Conservation (phyloP, 257 asterid species). For the Verbena officinalis region DNA sequence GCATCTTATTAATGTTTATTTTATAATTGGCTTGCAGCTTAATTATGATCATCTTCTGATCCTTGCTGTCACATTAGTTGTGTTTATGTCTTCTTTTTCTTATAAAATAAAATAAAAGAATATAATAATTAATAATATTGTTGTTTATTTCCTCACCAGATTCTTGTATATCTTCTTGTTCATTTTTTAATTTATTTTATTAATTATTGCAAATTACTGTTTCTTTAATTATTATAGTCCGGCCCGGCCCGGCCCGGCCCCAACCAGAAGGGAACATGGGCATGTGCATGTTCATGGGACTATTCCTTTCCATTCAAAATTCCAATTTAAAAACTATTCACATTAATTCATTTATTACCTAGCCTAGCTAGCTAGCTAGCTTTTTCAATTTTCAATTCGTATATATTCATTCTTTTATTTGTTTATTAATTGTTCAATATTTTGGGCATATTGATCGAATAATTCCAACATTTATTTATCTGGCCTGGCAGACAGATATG, state of each 20-base stretch:
- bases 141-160: conserved; percentile 31
- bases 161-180: conserved; percentile 52
- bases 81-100: conserved; percentile 38
- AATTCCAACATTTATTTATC: conserved; percentile 18
- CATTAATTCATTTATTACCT: conserved; percentile 29
- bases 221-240: conserved; percentile 43
- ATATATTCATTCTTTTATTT: background rate
- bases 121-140: background rate
- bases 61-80: conserved; percentile 52
- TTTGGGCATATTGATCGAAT: conserved; percentile 16
- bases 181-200: conserved; percentile 25
- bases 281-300: conserved; percentile 77
- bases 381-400: background rate
- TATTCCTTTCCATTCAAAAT: conserved; percentile 52
- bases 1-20: conserved; percentile 36
- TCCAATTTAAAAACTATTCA: conserved; percentile 24
- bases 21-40: conserved; percentile 38
- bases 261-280: conserved; percentile 57
- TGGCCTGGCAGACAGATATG: conserved; percentile 28
- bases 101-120: background rate
- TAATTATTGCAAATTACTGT: conserved; percentile 28
- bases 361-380: too few relatives aligned
- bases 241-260: conserved; percentile 42
- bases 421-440: background rate
- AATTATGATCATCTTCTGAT: conserved; percentile 27